Evolutionary conservation across 257 asterid species (phyloP).

Genomic region (Prunella vulgaris): DNA sequence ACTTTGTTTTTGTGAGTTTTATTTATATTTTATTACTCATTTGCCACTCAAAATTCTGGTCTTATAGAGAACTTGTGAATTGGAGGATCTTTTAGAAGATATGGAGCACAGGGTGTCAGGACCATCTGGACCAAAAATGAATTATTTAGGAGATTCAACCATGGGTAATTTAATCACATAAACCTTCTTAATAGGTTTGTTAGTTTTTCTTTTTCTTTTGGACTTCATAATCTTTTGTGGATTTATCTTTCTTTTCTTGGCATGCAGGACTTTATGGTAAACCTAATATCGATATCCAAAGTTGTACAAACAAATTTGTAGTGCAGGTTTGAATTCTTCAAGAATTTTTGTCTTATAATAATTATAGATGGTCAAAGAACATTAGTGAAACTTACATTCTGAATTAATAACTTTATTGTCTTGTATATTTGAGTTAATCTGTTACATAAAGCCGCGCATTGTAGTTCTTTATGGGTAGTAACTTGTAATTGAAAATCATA

Average conservation of each 20-base stretch:
- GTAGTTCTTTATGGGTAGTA: not conserved
- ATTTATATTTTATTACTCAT: conserved; percentile 1
- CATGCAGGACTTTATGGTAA: conserved; percentile 40
- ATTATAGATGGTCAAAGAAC: not conserved
- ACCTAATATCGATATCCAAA: conserved; percentile 30
- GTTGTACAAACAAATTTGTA: conserved; percentile 36
- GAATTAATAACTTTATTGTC: not conserved
- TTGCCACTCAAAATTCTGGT: conserved; percentile 19
- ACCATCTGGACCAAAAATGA: conserved; percentile 33
- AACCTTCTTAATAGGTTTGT: conserved; percentile 4
- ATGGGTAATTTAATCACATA: conserved; percentile 29
- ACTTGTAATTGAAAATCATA: not conserved
- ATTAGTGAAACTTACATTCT: not conserved
- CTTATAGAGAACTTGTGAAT: conserved; percentile 47
- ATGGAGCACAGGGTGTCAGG: conserved; percentile 38
- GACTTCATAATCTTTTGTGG: not conserved
- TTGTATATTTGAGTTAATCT: not conserved
- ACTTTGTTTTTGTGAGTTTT: not conserved
- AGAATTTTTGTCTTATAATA: not conserved
- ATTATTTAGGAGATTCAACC: conserved; percentile 23
- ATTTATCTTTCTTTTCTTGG: conserved; percentile 17
- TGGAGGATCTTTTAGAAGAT: conserved; percentile 44
- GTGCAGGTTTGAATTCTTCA: conserved; percentile 51
- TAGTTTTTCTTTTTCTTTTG: not conserved
- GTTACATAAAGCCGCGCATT: not conserved